Base-by-base conservation (phyloP, 371 early-diverging fungal genomes). In the Haplosporangium sp. region DNA sequence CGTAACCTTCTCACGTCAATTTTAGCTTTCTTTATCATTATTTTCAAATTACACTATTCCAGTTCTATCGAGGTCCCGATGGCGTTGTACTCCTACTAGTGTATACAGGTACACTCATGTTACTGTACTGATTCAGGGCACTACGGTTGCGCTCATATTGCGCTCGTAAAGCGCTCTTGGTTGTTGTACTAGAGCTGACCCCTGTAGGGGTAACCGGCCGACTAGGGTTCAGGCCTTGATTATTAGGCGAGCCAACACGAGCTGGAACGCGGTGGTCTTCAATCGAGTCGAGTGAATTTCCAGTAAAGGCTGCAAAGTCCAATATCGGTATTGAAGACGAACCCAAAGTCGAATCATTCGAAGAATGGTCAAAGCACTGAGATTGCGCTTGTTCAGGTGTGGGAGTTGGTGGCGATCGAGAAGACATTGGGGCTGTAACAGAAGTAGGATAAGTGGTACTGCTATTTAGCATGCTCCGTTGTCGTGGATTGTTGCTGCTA, bases 271-370 rank as follows among this genome's bases (percentile, higher is more conserved):
- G 56, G 19, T 61, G 47, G 35, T 45, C 20, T 10, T 56, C 39
- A 5, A 17, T 37, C n/a, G 8, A 3, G 10, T 11, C 37, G 19
- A 61, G 11, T 15, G 63, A 61, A 4, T 66, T 67, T 10, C 75
- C 72, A n/a, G 81, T 69, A 52, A 81, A 81, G 2, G 81, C 71
- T 2, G 81, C 81, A 39, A 81, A 81, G 17, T 81, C 81, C 72
- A 81, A 55, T 55, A 72, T 72, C 2, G 81, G 81, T 10, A 81
- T 81, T 2, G 64, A 38, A 1, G 65, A 52, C 8, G 79, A 63
- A 1, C 59, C 55, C 10, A 39, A 48, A 4, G 50, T 63, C 5
- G 64, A 8, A 3, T 55, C 66, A 7, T 56, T 34, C 27, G 79
- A 63, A 45, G 8, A 27, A 2, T 60, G 45, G 4, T 55, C 60